These are phyloP conservation scores for Trametes polyzona DNA, from an alignment of 1,284 basidiomycete species.

Conservation along the genomic window DNA sequence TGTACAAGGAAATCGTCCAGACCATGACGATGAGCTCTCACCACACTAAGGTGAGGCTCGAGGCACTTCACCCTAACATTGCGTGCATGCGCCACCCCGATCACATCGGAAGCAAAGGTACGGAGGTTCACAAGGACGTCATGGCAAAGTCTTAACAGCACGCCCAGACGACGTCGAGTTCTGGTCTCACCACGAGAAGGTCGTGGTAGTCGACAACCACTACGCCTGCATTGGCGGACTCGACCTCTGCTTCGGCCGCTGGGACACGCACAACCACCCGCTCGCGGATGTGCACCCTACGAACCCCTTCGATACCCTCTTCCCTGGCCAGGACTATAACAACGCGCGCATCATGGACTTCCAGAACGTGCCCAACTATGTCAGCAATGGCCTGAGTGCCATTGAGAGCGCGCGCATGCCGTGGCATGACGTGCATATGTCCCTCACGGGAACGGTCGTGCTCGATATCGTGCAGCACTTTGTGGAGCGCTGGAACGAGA, in stretches of 20 bases:
- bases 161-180: slow-evolving; percentile 70
- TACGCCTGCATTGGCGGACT: slow-evolving; percentile 83
- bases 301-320: slow-evolving; percentile 79
- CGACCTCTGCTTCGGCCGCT: slow-evolving; percentile 93
- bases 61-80: slow-evolving; percentile 86
- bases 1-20: slow-evolving; percentile 92
- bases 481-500: slow-evolving; percentile 85
- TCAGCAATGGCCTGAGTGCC: slow-evolving; percentile 74
- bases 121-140: not conserved
- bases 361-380: slow-evolving; percentile 80
- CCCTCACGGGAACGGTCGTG: slow-evolving; percentile 80
- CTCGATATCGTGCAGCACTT: slow-evolving; percentile 93
- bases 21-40: slow-evolving; percentile 88
- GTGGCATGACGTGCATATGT: slow-evolving; percentile 93
- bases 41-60: slow-evolving; percentile 85
- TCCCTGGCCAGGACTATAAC: slow-evolving; percentile 95
- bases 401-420: slow-evolving; percentile 83
- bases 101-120: slow-evolving; percentile 83
- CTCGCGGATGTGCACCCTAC: slow-evolving; percentile 91
- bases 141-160: not conserved
- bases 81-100: slow-evolving; percentile 87
- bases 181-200: slow-evolving; percentile 87
- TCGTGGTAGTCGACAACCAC: slow-evolving; percentile 87
- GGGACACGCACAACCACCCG: slow-evolving; percentile 89
- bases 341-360: slow-evolving; percentile 85